Percentiles rank a stretch among this genome's conserved stretches.
phyloP scores from a whole-genome alignment of 306 rosid genomes.

The Astragalus membranaceus region DNA sequence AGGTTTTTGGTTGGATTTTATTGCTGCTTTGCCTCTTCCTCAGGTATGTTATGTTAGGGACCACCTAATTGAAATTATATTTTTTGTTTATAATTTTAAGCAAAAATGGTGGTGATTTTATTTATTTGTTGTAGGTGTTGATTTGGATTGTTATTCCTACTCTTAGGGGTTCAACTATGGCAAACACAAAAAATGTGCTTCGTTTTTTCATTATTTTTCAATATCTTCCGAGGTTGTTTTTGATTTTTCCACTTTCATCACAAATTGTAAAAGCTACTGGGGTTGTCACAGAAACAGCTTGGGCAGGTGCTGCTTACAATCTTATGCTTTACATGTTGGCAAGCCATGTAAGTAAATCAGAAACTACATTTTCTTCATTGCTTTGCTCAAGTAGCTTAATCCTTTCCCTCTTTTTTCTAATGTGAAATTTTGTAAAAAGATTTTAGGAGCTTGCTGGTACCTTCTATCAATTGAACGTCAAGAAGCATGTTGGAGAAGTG shows the following conservation, averaged over 20 bases:
- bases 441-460: constrained; percentile 96
- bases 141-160: constrained; percentile 82
- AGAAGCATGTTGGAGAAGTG: constrained; percentile 90
- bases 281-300: constrained; percentile 83
- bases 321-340: constrained; percentile 92
- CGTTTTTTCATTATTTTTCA: constrained; percentile 74
- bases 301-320: constrained; percentile 99
- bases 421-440: constrained; percentile 36
- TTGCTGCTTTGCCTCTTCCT: constrained; percentile 55
- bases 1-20: constrained; percentile 41
- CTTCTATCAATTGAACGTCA: constrained; percentile 76
- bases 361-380: constrained; percentile 4
- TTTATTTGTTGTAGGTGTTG: constrained; percentile 50
- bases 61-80: background rate
- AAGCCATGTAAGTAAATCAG: constrained; percentile 73
- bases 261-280: constrained; percentile 85
- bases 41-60: constrained; percentile 23
- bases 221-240: constrained; percentile 69
- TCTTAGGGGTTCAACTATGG: constrained; percentile 74
- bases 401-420: no score
- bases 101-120: background rate
- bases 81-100: background rate
- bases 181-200: constrained; percentile 75
- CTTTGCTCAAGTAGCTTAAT: background rate
- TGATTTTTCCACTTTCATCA: constrained; percentile 82